Conservation (phyloP, 140 eudicot species). For the Senecio squalidus region DNA sequence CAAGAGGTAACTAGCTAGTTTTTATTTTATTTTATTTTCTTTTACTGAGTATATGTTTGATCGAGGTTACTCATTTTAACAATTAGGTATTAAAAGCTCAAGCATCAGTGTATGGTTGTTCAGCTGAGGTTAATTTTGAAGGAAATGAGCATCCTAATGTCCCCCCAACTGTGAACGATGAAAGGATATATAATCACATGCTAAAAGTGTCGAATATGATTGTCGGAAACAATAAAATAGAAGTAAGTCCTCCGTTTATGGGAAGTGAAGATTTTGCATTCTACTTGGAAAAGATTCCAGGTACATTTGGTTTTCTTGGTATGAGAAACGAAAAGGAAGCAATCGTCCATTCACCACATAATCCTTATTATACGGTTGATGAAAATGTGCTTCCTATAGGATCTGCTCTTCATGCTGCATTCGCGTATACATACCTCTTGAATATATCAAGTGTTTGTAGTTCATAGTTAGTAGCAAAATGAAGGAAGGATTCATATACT, state of each 20-base stretch:
- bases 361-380: conserved; percentile 48
- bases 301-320: conserved; percentile 48
- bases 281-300: conserved; percentile 51
- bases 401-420: conserved; percentile 68
- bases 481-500: neutral
- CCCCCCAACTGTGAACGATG: conserved; percentile 55
- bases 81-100: conserved; percentile 52
- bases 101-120: conserved; percentile 55
- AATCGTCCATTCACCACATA: conserved; percentile 50
- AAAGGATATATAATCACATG: conserved; percentile 47
- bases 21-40: neutral
- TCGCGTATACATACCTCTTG: conserved; percentile 52
- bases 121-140: conserved; percentile 41
- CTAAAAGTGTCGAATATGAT: conserved; percentile 31
- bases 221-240: conserved; percentile 40
- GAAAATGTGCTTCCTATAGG: conserved; percentile 73
- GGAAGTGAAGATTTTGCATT: conserved; percentile 77
- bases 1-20: conserved; percentile 37
- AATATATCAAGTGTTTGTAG: conserved; percentile 4
- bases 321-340: conserved; percentile 35
- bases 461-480: neutral
- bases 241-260: conserved; percentile 28
- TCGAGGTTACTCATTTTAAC: conserved; percentile 1
- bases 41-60: neutral
- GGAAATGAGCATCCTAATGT: conserved; percentile 45